A percentile compares a stretch with the other conserved stretches of the same genome.
Conservation (phyloP, 345 rosid species). For the Aurinia saxatilis region DNA sequence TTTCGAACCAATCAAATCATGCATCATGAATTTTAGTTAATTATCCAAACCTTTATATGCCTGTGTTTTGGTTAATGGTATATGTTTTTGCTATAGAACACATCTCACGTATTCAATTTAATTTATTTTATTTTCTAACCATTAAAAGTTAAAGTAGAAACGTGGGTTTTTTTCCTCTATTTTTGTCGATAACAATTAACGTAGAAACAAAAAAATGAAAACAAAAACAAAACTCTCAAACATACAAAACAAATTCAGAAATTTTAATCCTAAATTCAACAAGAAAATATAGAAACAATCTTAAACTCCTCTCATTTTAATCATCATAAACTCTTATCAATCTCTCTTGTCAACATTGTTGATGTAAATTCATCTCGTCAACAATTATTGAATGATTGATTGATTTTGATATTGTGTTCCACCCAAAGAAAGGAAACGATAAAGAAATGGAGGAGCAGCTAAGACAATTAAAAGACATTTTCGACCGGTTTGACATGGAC, state of each 20-base stretch:
- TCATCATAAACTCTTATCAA: not conserved
- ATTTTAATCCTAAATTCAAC: not conserved
- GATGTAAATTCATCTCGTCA: not conserved
- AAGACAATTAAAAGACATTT: conserved; percentile 51
- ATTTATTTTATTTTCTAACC: too few species aligned
- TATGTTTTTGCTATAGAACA: not conserved
- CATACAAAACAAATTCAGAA: not conserved
- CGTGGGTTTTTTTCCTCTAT: not conserved
- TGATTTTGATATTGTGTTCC: not conserved
- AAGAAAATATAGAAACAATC: not conserved
- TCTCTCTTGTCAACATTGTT: not conserved
- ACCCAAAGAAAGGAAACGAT: not conserved
- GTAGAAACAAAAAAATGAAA: not conserved
- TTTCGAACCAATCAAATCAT: not conserved
- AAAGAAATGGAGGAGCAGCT: conserved; percentile 34
- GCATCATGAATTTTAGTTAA: not conserved
- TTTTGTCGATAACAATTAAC: conserved; percentile 3
- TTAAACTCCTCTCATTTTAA: not conserved
- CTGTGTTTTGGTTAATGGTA: too few species aligned
- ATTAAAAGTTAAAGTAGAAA: too few species aligned
- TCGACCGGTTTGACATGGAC: conserved; percentile 76
- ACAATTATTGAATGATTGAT: not conserved
- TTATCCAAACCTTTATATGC: not conserved
- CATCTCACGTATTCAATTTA: too few species aligned
- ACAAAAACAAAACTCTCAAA: not conserved